Conservation (phyloP, 2,329 filamentous ascomycete species). For the Aureobasidium sp. region DNA sequence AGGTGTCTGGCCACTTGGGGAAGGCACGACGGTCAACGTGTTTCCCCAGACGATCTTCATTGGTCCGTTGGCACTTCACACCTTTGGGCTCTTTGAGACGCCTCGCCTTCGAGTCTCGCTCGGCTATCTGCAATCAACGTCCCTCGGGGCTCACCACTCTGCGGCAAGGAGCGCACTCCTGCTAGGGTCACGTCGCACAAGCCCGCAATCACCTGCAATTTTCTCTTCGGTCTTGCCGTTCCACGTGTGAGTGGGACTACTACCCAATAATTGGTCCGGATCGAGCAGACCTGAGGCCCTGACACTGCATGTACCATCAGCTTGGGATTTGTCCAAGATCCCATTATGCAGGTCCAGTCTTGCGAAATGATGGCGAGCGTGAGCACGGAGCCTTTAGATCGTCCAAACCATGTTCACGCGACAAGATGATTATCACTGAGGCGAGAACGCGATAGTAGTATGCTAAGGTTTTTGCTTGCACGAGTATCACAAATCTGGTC, state of each 20-base stretch:
- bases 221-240: neutral
- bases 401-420: neutral
- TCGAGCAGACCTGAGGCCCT: neutral
- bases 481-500: neutral
- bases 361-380: neutral
- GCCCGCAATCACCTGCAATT: neutral
- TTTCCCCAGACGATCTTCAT: neutral
- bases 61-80: neutral
- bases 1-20: neutral
- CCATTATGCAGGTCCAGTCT: neutral
- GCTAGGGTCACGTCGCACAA: neutral
- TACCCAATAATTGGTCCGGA: neutral
- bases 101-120: slow-evolving; percentile 1
- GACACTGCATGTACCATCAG: neutral
- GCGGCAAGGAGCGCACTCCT: neutral
- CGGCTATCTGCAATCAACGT: slow-evolving; percentile 4
- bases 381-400: neutral
- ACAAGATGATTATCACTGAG: neutral
- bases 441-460: neutral
- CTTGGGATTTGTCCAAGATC: neutral
- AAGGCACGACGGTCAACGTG: neutral
- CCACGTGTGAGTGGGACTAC: slow-evolving; percentile 3
- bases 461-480: neutral
- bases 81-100: neutral
- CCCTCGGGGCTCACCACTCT: neutral